Evolutionary conservation across 345 rosid genomes (phyloP), one percentile per base, ranked within the genome.

Genomic region (Sonneratia alba): DNA sequence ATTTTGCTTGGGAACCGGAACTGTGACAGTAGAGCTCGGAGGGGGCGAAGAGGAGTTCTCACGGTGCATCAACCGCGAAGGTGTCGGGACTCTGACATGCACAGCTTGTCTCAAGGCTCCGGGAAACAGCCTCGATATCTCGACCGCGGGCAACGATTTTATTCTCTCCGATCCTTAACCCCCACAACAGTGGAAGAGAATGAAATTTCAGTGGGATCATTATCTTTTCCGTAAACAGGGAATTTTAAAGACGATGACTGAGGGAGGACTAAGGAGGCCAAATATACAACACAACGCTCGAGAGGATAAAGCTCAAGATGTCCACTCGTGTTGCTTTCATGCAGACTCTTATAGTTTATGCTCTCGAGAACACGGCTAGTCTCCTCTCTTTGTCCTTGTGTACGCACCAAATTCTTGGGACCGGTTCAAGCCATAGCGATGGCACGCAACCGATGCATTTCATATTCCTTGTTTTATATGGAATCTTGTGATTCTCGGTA

Each of bases 81-180:
- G 96, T 47, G 84, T 64, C 70, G 99, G 97, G 77, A 87, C 96
- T 37, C 87, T 88, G 75, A 90, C 97, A 2, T 95, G 99, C 77
- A 95, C 97, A 49, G 92, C 97, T 76, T 95, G 99, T 79, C 97
- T 79, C 97, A 90, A 83, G 97, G 99, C 81, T 77, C 83, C 19
- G 97, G 97, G 69, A 88, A 90, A 85, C 99, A 95, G 79, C 99
- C 97, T 67, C 89, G 99, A 32, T 95, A 90, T 84, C 97, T 95
- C 65, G 99, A 95, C 77, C 93, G 97, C 87, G 90, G 99, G 96
- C 88, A 81, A 43, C 77, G 19, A 10, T 72, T 37, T 4, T 3
- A 18, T 27, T 37, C 12, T 40, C 40, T 42, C 47, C n/a, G 10
- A 13, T 59, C 19, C 64, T 5, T 1, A 24, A 11, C 45, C 47